A percentile compares a stretch with the other conserved stretches of the same genome.
These are phyloP conservation scores for Trifolium fragiferum DNA, from an alignment of 306 rosid genomes.

Conservation along the genomic window DNA sequence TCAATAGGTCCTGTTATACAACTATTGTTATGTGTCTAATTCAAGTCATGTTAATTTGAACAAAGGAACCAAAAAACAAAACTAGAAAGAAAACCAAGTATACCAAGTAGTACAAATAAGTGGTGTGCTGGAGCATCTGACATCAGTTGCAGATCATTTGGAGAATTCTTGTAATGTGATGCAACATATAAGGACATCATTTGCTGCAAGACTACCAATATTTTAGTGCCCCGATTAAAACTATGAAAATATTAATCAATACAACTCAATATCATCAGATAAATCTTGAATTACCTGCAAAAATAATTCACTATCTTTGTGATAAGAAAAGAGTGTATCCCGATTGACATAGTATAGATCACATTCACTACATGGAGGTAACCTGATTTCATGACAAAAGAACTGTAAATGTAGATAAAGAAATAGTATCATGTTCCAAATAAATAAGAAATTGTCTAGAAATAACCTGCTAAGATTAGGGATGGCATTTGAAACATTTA, in stretches of 20 bases:
- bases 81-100: background rate
- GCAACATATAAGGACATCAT: conserved; percentile 97
- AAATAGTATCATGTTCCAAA: background rate
- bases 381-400: conserved; percentile 47
- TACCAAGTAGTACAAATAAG: conserved; percentile 81
- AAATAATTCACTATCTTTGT: conserved; percentile 86
- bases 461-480: conserved; percentile 69
- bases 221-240: background rate
- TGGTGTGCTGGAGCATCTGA: conserved; percentile 62
- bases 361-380: conserved; percentile 79
- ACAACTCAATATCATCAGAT: background rate
- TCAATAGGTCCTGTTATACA: conserved; percentile 66
- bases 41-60: background rate
- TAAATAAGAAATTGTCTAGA: background rate
- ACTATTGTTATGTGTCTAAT: background rate
- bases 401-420: background rate
- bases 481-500: conserved; percentile 74
- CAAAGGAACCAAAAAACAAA: background rate
- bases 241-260: background rate
- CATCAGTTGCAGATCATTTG: conserved; percentile 77
- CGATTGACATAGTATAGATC: conserved; percentile 92
- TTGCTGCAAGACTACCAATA: conserved; percentile 55
- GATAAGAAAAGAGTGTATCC: conserved; percentile 91
- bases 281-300: conserved; percentile 47
- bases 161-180: conserved; percentile 94